Conservation (phyloP, 2,329 filamentous ascomycete genomes). For the Sphaerulina vaccinii region DNA sequence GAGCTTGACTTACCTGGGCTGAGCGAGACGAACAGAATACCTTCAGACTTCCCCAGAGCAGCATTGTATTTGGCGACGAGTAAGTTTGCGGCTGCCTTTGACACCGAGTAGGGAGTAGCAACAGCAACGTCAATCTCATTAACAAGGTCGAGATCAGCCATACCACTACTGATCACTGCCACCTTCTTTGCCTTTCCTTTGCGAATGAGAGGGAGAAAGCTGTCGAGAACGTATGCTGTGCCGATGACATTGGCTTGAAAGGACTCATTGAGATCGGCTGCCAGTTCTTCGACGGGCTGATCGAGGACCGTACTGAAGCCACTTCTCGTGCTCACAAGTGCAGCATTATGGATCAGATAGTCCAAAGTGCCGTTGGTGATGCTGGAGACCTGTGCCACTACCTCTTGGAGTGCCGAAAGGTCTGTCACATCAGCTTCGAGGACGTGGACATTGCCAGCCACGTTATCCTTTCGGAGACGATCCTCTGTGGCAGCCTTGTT, state of each 20-base stretch:
- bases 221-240: conserved; percentile 27
- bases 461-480: conserved; percentile 24
- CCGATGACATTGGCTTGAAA: conserved; percentile 33
- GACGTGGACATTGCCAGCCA: conserved; percentile 48
- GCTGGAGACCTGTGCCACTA: conserved; percentile 24
- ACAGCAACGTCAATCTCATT: conserved; percentile 22
- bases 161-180: conserved; percentile 30
- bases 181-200: conserved; percentile 31
- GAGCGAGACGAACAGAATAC: conserved; percentile 31
- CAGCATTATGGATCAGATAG: conserved; percentile 38
- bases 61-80: conserved; percentile 33
- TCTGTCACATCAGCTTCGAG: conserved; percentile 49
- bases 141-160: conserved; percentile 32
- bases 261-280: conserved; percentile 20
- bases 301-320: conserved; percentile 25
- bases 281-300: conserved; percentile 19
- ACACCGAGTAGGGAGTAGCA: conserved; percentile 28
- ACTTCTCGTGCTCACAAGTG: conserved; percentile 17
- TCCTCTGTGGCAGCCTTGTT: conserved; percentile 26
- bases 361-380: conserved; percentile 33
- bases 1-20: too few species aligned
- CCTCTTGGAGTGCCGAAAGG: conserved; percentile 41
- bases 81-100: conserved; percentile 32
- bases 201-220: conserved; percentile 34
- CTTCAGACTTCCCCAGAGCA: conserved; percentile 27